These are phyloP conservation scores for Triticum aestivum DNA, from an alignment of 176 grass and related monocot species.

Conservation along the genomic window IWGSC_CS_RefSeq_v2.1 NC_057796.1:271047725-271048224, in stretches of 20 bases:
- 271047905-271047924: background rate
- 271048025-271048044: background rate
- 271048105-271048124: background rate
- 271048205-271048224: background rate
- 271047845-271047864: background rate
- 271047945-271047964: background rate
- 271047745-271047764: too few relatives aligned
- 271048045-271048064: background rate
- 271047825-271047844: background rate
- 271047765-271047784: too few relatives aligned
- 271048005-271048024: background rate
- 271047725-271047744: too few relatives aligned
- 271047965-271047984: background rate
- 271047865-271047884: too few relatives aligned
- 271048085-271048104: background rate
- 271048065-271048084: background rate
- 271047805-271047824: too few relatives aligned
- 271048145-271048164: background rate
- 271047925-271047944: background rate
- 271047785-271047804: too few relatives aligned
- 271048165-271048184: background rate
- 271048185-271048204: background rate
- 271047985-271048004: background rate
- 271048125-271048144: background rate
- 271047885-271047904: background rate